phyloP scores from a whole-genome alignment of 192 early-diverging fungal species.

The Neocallimastix lanati region DNA sequence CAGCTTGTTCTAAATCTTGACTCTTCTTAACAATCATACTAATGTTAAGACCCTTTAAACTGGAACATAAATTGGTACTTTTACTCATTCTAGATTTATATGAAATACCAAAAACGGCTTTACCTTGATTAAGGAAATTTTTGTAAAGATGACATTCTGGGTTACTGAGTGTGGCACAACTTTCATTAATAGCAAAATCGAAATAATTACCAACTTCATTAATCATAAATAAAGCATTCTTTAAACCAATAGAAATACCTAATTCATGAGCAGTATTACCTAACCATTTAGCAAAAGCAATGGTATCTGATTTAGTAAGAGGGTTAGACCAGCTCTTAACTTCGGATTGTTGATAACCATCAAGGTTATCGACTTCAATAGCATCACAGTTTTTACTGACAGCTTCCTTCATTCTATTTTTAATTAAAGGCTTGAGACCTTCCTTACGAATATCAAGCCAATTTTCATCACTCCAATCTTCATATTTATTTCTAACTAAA shows the following conservation, averaged over 20 bases:
- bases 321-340: not conserved
- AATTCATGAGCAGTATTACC: no score
- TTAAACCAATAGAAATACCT: no score
- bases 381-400: not conserved
- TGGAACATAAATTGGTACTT: no score
- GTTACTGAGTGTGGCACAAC: no score
- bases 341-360: not conserved
- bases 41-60: no score
- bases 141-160: no score
- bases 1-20: no score
- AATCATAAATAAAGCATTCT: no score
- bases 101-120: no score
- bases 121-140: no score
- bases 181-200: not conserved
- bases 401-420: not conserved
- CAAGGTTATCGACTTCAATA: not conserved
- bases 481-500: not conserved
- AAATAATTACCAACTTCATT: not conserved
- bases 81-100: no score
- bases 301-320: not conserved
- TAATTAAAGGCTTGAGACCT: not conserved
- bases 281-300: not conserved
- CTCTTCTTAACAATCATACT: no score
- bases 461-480: not conserved
- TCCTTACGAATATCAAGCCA: not conserved